phyloP scores from a whole-genome alignment of 2,329 filamentous ascomycete species.

The Fusarium sp. region DNA sequence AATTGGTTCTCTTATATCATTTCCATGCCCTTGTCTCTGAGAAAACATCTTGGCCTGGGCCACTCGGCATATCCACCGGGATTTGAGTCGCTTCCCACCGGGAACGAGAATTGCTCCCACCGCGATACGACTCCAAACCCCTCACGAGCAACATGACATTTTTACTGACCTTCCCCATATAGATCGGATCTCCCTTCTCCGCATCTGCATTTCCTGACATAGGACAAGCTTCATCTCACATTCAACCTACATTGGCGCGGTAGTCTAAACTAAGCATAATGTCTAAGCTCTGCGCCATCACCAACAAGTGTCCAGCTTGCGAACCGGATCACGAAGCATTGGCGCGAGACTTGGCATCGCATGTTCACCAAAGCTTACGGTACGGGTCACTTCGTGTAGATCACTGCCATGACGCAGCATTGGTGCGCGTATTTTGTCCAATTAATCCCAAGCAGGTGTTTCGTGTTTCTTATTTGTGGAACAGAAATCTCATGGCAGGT shows the following conservation, averaged over 20 bases:
- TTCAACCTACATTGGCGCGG: background rate
- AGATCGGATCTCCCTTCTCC: background rate
- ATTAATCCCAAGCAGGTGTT: background rate
- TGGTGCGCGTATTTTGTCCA: slow-evolving; percentile 11
- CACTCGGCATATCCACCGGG: background rate
- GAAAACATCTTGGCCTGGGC: background rate
- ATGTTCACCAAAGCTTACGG: background rate
- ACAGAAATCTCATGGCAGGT: background rate
- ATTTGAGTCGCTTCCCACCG: background rate
- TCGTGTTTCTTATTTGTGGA: slow-evolving; percentile 19
- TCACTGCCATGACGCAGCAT: background rate
- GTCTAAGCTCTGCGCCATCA: background rate
- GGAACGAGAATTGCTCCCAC: background rate
- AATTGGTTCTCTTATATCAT: background rate
- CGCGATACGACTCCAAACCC: background rate
- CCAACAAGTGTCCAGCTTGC: background rate
- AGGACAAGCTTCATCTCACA: background rate
- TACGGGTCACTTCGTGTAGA: background rate
- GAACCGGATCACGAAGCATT: background rate
- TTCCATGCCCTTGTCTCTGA: background rate
- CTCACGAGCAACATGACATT: background rate
- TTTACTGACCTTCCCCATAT: background rate
- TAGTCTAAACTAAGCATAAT: background rate
- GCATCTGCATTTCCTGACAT: background rate
- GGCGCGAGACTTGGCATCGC: background rate